These are phyloP conservation scores for Podila epigama DNA, from an alignment of 192 early-diverging fungal genomes.

Conservation along the genomic window DNA sequence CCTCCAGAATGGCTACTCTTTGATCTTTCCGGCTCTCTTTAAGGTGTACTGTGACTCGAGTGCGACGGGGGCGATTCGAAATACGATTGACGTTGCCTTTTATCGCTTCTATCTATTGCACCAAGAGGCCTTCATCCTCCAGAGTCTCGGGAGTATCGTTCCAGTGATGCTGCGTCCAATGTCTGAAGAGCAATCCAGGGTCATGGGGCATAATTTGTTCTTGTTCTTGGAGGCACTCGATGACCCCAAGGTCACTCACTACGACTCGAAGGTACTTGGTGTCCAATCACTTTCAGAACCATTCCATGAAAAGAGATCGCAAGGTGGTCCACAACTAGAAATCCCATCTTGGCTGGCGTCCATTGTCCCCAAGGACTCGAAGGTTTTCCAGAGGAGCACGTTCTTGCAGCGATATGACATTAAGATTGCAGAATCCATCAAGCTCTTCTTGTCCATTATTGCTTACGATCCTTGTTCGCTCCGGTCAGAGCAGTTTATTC, in stretches of 20 bases:
- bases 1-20: constrained; percentile 58
- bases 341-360: constrained; percentile 44
- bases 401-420: constrained; percentile 46
- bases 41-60: constrained; percentile 61
- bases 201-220: constrained; percentile 54
- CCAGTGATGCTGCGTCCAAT: constrained; percentile 55
- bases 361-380: constrained; percentile 39
- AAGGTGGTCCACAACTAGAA: constrained; percentile 38
- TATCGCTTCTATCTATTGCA: constrained; percentile 61
- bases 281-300: constrained; percentile 34
- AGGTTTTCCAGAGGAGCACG: constrained; percentile 37
- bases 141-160: constrained; percentile 58
- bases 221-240: constrained; percentile 57
- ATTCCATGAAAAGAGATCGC: constrained; percentile 13
- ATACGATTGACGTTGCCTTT: constrained; percentile 57
- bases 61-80: constrained; percentile 33
- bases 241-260: constrained; percentile 13
- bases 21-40: constrained; percentile 61
- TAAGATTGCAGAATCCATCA: constrained; percentile 56
- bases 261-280: constrained; percentile 36
- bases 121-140: constrained; percentile 66
- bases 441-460: constrained; percentile 65
- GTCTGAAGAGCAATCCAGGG: constrained; percentile 39
- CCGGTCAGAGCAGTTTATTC: constrained; percentile 65
- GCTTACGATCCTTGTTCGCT: constrained; percentile 63